Base-by-base conservation (phyloP, 176 grass and related monocot genomes). In the Elaeis guineensis region DNA sequence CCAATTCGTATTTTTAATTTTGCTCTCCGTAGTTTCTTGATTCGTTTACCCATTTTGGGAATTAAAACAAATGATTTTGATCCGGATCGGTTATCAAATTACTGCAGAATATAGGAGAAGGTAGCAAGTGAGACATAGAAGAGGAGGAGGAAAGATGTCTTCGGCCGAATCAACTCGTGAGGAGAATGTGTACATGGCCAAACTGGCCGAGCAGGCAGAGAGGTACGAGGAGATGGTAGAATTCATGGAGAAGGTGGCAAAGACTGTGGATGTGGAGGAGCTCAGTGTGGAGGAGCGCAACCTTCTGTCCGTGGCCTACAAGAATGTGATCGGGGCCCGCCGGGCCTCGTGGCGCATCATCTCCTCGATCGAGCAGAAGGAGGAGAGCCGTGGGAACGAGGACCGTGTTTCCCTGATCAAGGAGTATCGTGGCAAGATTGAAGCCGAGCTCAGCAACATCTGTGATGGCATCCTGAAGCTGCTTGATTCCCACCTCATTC, bases 271-370 rank as follows among this genome's bases (percentile, higher is more conserved):
- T 28, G 24, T 28, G 9, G 24, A 66, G 7, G 50, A 66, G 17
- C 64, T 66, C 50, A 66, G 49, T 14, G 64, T 66, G 17, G 64
- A 66, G 24, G 64, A 66, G 49, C 64, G 64, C 23, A 66, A 66
- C 64, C 64, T 66, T 50, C 64, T 66, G 7, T 66, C 64, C 24
- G 64, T 66, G 20, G 64, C 64, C 50, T 66, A 66, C 64, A 66
- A 66, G 64, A 66, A 66, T 5, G 23, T 66, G 21, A 66, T 66
- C 12, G 64, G 64, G 64, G 64, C 64, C 23, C 64, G 50, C 17
- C 49, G 64, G 17, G 64, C 64, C 49, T 66, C 64, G 8, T 66
- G 64, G 64, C 64, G 64, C 50, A 66, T 66, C 17, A 66, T 66
- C 21, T 66, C 64, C 48, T 66, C 64, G 16, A 66, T 66, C 18